Percentiles rank a stretch among this genome's conserved stretches.
Evolutionary conservation across 306 rosid genomes (phyloP).

Genomic region (Adenanthera pavonina): DNA sequence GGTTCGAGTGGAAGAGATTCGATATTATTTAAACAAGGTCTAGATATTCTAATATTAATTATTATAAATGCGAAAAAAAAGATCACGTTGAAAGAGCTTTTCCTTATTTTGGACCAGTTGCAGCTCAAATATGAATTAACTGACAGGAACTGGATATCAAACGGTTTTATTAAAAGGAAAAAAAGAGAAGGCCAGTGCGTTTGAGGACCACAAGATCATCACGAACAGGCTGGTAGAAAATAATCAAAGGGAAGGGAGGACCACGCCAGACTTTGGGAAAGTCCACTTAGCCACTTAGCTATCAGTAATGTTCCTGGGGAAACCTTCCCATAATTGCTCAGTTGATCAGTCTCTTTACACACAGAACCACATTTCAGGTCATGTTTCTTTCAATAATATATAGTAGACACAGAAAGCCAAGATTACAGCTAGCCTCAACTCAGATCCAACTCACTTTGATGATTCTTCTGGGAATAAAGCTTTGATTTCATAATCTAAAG

Average conservation of each 20-base stretch:
- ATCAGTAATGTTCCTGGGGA: slow-evolving; percentile 20
- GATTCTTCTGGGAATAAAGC: background rate
- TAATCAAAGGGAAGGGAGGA: slow-evolving; percentile 34
- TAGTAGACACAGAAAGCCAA: background rate
- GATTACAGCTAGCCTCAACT: slow-evolving; percentile 12
- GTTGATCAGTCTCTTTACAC: slow-evolving; percentile 39
- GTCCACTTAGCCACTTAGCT: slow-evolving; percentile 24
- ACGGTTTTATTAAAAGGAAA: too few relatives aligned
- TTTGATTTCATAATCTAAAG: background rate
- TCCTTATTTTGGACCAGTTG: too few relatives aligned
- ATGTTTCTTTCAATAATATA: slow-evolving; percentile 44
- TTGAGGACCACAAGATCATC: slow-evolving; percentile 31
- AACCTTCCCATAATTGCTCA: slow-evolving; percentile 35
- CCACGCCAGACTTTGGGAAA: slow-evolving; percentile 35
- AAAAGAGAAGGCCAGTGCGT: background rate
- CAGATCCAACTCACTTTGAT: slow-evolving; percentile 22
- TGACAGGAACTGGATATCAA: background rate
- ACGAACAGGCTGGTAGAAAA: slow-evolving; percentile 2
- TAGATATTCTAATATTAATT: too few relatives aligned
- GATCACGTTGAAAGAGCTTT: too few relatives aligned
- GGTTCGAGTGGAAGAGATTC: background rate
- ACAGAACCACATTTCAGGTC: slow-evolving; percentile 26
- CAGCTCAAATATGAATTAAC: too few relatives aligned
- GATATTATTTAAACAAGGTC: too few relatives aligned
- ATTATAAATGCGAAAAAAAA: too few relatives aligned